These are phyloP conservation scores for Chaetomiaceae sp. DNA, from an alignment of 2,329 filamentous ascomycete species.

Conservation along the genomic window DNA sequence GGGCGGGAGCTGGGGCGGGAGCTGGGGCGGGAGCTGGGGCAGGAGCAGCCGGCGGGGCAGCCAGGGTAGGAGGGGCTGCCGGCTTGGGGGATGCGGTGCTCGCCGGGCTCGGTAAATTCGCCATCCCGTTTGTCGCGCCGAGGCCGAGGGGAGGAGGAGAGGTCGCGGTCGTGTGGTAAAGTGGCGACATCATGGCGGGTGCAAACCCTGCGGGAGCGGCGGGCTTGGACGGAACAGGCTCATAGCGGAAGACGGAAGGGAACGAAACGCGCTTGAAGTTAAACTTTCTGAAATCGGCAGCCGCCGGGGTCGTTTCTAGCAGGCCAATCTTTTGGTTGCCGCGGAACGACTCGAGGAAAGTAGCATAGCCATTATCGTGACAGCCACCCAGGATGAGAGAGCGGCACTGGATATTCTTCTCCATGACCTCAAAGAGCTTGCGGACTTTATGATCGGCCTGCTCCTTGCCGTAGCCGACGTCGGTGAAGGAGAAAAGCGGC, in stretches of 20 bases:
- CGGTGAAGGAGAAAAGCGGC: slow-evolving; percentile 33
- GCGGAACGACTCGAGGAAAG: slow-evolving; percentile 31
- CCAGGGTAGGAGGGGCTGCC: neutral
- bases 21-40: too few species aligned
- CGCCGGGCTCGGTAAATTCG: slow-evolving; percentile 6
- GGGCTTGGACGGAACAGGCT: slow-evolving; percentile 20
- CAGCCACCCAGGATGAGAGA: slow-evolving; percentile 33
- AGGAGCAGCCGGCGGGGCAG: too few species aligned
- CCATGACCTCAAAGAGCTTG: slow-evolving; percentile 33
- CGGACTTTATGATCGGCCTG: slow-evolving; percentile 34
- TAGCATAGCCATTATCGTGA: slow-evolving; percentile 34
- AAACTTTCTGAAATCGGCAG: slow-evolving; percentile 30
- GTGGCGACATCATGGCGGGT: neutral
- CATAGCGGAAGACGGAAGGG: slow-evolving; percentile 30
- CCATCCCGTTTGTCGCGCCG: neutral
- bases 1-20: too few species aligned
- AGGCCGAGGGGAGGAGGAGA: neutral
- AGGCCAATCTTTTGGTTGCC: slow-evolving; percentile 30
- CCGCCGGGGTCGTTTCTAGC: slow-evolving; percentile 30
- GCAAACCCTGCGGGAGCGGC: neutral
- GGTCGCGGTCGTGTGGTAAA: neutral
- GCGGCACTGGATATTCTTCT: slow-evolving; percentile 30
- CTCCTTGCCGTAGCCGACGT: slow-evolving; percentile 34
- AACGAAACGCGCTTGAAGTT: slow-evolving; percentile 28
- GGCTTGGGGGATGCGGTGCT: slow-evolving; percentile 4